Conservation (phyloP, 352 stramenopile species). For the Phytophthora kernoviae region DNA sequence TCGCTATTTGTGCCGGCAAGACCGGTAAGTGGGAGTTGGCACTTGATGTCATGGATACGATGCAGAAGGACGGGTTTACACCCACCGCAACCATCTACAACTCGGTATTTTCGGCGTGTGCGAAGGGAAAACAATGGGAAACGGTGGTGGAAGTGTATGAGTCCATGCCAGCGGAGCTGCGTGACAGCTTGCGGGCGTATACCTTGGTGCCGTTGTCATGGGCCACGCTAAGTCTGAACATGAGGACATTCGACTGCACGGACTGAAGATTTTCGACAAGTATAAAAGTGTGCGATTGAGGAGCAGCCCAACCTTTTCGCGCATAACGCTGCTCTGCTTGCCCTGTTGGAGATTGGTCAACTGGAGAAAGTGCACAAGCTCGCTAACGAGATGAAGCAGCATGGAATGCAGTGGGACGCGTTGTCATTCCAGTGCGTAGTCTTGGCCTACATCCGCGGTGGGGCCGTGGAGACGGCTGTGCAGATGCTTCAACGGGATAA, state of each 20-base stretch:
- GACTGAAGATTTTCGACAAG: constrained; percentile 65
- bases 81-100: constrained; percentile 80
- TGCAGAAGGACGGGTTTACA: constrained; percentile 55
- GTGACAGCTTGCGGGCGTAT: constrained; percentile 48
- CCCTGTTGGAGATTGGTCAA: constrained; percentile 57
- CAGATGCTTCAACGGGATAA: constrained; percentile 70
- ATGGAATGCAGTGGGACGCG: constrained; percentile 66
- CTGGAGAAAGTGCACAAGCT: constrained; percentile 62
- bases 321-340: constrained; percentile 70
- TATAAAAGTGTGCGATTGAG: constrained; percentile 35
- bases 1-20: constrained; percentile 81
- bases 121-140: constrained; percentile 76
- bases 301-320: constrained; percentile 69
- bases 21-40: constrained; percentile 75
- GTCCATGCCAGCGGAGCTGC: constrained; percentile 49
- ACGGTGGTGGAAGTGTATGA: constrained; percentile 70
- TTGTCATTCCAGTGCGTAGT: constrained; percentile 72
- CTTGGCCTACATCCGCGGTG: constrained; percentile 63
- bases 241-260: constrained; percentile 32
- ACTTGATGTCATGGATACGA: constrained; percentile 57
- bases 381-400: constrained; percentile 63
- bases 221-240: constrained; percentile 63
- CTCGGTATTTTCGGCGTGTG: constrained; percentile 78
- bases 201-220: constrained; percentile 80
- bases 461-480: constrained; percentile 62